Evolutionary conservation across 164 flowering plant species (phyloP).

Genomic region (Amborella trichopoda): DNA sequence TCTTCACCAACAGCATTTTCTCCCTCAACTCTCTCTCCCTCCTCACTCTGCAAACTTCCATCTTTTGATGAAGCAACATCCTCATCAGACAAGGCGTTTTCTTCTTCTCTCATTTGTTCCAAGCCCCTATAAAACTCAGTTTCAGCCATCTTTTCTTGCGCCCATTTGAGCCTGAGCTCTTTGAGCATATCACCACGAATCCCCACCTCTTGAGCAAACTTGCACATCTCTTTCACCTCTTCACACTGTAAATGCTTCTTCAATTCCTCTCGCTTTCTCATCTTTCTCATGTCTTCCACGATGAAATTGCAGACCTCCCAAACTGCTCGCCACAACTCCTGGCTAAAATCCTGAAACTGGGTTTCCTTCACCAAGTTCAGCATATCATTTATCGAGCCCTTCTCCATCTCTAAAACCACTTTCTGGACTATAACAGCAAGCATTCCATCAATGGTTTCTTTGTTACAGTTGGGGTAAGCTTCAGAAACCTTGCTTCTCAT

Average conservation of each 20-base stretch:
- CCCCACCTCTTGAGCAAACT: conserved; percentile 81
- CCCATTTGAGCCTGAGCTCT: conserved; percentile 91
- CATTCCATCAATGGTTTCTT: conserved; percentile 64
- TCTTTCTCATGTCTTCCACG: conserved; percentile 70
- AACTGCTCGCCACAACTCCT: conserved; percentile 78
- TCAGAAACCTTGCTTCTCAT: conserved; percentile 60
- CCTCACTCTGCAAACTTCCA: conserved; percentile 2
- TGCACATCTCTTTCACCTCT: conserved; percentile 64
- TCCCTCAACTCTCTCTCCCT: conserved; percentile 4
- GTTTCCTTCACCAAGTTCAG: conserved; percentile 10
- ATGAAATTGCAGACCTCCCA: conserved; percentile 71
- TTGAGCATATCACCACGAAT: conserved; percentile 84
- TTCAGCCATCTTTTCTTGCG: conserved; percentile 75
- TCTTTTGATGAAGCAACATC: conserved; percentile 2
- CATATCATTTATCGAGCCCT: conserved; percentile 36
- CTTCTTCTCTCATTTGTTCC: conserved; percentile 27
- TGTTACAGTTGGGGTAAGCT: conserved; percentile 46
- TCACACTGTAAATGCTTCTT: conserved; percentile 55
- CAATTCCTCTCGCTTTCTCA: conserved; percentile 67
- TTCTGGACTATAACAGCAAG: conserved; percentile 51
- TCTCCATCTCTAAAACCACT: conserved; percentile 65
- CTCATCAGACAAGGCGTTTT: conserved; percentile 9
- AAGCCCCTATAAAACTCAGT: conserved; percentile 51
- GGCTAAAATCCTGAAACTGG: conserved; percentile 51
- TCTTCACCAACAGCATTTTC: conserved; percentile 9